These are phyloP conservation scores for Camellia sinensis DNA, from an alignment of 148 eudicot species.

Conservation along the genomic window DNA sequence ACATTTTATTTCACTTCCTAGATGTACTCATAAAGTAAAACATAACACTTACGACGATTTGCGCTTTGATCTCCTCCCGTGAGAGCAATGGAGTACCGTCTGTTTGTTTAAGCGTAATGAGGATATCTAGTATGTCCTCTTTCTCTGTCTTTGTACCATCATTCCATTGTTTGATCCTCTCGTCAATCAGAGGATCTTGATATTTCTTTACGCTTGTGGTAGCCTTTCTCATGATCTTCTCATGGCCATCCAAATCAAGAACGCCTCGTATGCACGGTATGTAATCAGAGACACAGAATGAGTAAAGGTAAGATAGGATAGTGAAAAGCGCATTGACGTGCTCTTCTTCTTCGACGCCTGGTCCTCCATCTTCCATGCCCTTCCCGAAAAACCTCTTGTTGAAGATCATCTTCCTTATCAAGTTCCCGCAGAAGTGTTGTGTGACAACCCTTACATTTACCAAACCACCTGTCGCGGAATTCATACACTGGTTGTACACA, in stretches of 20 bases:
- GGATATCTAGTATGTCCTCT: conserved; percentile 26
- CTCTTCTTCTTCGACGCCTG: conserved; percentile 17
- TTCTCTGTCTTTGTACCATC: conserved; percentile 7
- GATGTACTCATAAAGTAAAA: neutral
- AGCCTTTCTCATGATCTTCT: conserved; percentile 6
- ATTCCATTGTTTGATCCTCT: conserved; percentile 23
- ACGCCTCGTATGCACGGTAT: conserved; percentile 13
- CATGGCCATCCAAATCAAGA: conserved; percentile 25
- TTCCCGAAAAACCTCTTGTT: conserved; percentile 9
- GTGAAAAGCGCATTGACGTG: conserved; percentile 17
- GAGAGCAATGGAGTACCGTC: conserved; percentile 16
- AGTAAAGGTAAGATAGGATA: neutral
- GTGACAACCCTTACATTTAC: conserved; percentile 8
- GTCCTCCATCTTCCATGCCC: conserved; percentile 5
- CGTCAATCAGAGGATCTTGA: conserved; percentile 16
- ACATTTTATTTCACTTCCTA: too few relatives aligned
- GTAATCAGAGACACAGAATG: conserved; percentile 27
- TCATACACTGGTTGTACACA: conserved; percentile 6
- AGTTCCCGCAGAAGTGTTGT: conserved; percentile 17
- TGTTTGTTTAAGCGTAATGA: conserved; percentile 13
- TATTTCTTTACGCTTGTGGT: conserved; percentile 3
- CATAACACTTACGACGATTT: conserved; percentile 18
- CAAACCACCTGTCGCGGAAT: neutral
- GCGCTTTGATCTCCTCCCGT: conserved; percentile 28
- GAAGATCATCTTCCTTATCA: conserved; percentile 13